Percentiles rank a stretch among this genome's conserved stretches.
These are phyloP conservation scores for Ceratocystis cubensis DNA, from an alignment of 2,329 filamentous ascomycete species.

Conservation along the genomic window DNA sequence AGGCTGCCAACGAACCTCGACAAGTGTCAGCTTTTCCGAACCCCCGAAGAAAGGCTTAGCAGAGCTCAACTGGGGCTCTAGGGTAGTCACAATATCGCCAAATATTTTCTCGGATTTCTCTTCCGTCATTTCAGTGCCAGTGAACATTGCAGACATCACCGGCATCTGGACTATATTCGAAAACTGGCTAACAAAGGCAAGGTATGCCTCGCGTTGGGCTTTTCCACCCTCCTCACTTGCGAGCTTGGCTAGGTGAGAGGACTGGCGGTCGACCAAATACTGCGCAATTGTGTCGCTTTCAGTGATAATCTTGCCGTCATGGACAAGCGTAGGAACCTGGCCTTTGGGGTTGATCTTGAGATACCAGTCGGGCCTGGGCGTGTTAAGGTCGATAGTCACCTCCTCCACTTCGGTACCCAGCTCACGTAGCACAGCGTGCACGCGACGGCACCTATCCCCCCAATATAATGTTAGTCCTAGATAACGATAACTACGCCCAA, in stretches of 20 bases:
- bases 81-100: constrained; percentile 49
- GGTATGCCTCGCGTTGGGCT: constrained; percentile 50
- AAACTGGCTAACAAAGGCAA: constrained; percentile 62
- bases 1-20: constrained; percentile 28
- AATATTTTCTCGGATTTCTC: constrained; percentile 35
- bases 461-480: not conserved
- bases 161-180: constrained; percentile 43
- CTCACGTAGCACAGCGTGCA: constrained; percentile 58
- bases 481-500: no score
- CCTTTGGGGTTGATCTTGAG: constrained; percentile 67
- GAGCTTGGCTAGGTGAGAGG: constrained; percentile 51
- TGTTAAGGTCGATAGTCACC: constrained; percentile 57
- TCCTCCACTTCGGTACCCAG: constrained; percentile 54
- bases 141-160: constrained; percentile 28
- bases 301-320: constrained; percentile 54
- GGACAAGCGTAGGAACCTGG: constrained; percentile 58
- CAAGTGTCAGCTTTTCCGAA: constrained; percentile 52
- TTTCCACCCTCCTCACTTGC: constrained; percentile 41
- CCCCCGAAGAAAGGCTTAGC: constrained; percentile 52
- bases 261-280: constrained; percentile 57
- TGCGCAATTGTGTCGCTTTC: constrained; percentile 63
- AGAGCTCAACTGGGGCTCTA: constrained; percentile 55
- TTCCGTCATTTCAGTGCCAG: constrained; percentile 33
- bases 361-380: constrained; percentile 60
- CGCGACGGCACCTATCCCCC: constrained; percentile 42